Conservation (phyloP, 1,284 basidiomycete genomes). For the Schizophyllum amplum region DNA sequence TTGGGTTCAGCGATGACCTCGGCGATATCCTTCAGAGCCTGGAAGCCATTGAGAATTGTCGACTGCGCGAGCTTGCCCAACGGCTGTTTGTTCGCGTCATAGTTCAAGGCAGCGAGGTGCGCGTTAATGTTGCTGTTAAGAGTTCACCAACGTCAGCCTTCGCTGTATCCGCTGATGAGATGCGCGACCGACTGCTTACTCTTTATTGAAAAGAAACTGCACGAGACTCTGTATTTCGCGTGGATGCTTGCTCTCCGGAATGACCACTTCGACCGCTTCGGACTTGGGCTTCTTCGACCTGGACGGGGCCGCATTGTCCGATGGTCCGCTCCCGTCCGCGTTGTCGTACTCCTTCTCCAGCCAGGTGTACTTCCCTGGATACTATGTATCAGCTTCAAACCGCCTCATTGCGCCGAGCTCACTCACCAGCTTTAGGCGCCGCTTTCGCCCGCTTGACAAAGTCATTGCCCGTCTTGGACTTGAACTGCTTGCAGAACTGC, state of each 20-base stretch:
- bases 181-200: constrained; percentile 23
- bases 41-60: constrained; percentile 50
- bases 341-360: constrained; percentile 47
- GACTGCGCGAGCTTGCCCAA: constrained; percentile 52
- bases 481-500: constrained; percentile 59
- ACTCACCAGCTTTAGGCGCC: constrained; percentile 41
- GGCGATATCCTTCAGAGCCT: constrained; percentile 47
- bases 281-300: constrained; percentile 19
- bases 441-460: constrained; percentile 49
- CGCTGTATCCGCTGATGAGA: too few relatives aligned
- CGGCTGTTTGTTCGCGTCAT: constrained; percentile 62
- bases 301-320: not conserved
- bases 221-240: constrained; percentile 42
- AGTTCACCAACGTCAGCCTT: too few relatives aligned
- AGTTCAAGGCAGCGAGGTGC: constrained; percentile 56
- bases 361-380: constrained; percentile 58
- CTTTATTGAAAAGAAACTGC: constrained; percentile 48
- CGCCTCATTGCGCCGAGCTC: too few relatives aligned
- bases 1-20: constrained; percentile 42
- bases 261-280: not conserved
- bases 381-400: too few relatives aligned
- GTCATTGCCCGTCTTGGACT: constrained; percentile 38
- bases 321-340: constrained; percentile 28
- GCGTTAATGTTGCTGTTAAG: constrained; percentile 31
- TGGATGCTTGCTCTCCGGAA: constrained; percentile 37